These are phyloP conservation scores for Curvularia spicifera DNA, from an alignment of 2,329 filamentous ascomycete genomes.

Conservation along the genomic window DNA sequence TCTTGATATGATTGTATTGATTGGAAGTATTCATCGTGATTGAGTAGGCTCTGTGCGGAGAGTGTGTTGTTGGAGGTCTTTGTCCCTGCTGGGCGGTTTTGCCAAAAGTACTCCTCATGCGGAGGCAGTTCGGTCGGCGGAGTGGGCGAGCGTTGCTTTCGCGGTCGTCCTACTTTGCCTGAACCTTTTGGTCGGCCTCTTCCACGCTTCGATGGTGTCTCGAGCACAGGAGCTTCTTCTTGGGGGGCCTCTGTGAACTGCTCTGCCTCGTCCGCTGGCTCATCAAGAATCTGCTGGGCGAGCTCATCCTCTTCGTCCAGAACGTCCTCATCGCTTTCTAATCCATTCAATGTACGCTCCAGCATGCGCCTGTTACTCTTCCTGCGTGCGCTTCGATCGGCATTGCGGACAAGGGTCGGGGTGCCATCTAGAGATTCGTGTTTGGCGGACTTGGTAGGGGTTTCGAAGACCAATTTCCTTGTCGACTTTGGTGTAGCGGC, in stretches of 20 bases:
- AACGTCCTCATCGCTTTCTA: constrained; percentile 70
- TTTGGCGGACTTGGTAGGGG: constrained; percentile 49
- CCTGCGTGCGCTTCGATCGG: constrained; percentile 82
- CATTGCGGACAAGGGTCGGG: constrained; percentile 70
- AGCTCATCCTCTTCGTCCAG: constrained; percentile 71
- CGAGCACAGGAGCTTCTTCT: constrained; percentile 51
- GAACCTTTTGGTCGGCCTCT: constrained; percentile 49
- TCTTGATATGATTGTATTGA: constrained; percentile 69
- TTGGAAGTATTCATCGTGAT: constrained; percentile 90
- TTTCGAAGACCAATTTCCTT: constrained; percentile 56
- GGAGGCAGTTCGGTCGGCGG: constrained; percentile 82
- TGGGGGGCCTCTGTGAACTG: constrained; percentile 21
- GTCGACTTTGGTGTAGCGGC: constrained; percentile 53
- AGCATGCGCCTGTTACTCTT: constrained; percentile 83
- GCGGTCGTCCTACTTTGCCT: constrained; percentile 58
- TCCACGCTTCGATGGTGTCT: constrained; percentile 62
- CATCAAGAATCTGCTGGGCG: constrained; percentile 71
- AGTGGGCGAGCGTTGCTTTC: constrained; percentile 72
- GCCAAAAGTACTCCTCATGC: constrained; percentile 91
- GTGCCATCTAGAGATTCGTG: constrained; percentile 54
- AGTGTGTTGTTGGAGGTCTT: constrained; percentile 90
- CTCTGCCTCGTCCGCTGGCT: constrained; percentile 53
- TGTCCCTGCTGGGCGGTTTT: constrained; percentile 80
- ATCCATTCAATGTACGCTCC: constrained; percentile 70
- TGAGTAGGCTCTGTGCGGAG: constrained; percentile 74